Evolutionary conservation across 1,139 yeast genomes (phyloP).

Genomic region (Taphrina flavorubra): DNA sequence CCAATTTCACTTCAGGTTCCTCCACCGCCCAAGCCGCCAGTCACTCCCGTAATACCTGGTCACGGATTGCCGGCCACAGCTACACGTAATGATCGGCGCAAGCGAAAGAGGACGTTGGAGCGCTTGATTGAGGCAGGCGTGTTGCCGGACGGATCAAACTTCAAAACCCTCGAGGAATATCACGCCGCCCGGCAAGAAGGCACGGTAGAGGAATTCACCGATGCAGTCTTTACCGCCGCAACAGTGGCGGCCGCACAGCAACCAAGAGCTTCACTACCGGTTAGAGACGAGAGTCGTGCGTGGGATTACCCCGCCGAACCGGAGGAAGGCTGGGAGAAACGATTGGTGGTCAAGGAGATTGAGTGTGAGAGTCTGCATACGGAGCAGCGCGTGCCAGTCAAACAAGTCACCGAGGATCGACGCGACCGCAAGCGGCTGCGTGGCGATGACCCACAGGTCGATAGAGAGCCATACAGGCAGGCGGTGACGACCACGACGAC

Average conservation of each 20-base stretch:
- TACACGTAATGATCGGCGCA: conserved; percentile 24
- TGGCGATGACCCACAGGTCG: neutral
- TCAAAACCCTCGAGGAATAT: conserved; percentile 29
- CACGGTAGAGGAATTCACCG: neutral
- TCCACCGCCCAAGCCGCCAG: neutral
- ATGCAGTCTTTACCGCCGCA: neutral
- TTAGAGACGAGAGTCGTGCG: neutral
- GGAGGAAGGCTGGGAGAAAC: conserved; percentile 33
- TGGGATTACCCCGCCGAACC: conserved; percentile 29
- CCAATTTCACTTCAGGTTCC: neutral
- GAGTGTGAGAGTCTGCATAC: conserved; percentile 29
- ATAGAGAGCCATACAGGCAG: neutral
- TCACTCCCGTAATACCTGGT: conserved; percentile 2
- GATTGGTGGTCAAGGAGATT: conserved; percentile 26
- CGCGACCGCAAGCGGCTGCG: conserved; percentile 25
- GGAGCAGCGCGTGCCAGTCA: conserved; percentile 23
- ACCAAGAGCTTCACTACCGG: neutral
- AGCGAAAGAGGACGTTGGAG: conserved; percentile 17
- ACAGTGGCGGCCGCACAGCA: neutral
- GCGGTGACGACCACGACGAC: neutral
- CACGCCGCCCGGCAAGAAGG: conserved; percentile 7
- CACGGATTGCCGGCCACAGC: conserved; percentile 24
- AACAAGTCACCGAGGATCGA: conserved; percentile 16
- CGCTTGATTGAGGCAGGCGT: conserved; percentile 26
- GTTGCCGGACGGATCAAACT: conserved; percentile 23